Evolutionary conservation across 805 yeast genomes (phyloP).

Genomic region (Kodamaea jinghongensis): DNA sequence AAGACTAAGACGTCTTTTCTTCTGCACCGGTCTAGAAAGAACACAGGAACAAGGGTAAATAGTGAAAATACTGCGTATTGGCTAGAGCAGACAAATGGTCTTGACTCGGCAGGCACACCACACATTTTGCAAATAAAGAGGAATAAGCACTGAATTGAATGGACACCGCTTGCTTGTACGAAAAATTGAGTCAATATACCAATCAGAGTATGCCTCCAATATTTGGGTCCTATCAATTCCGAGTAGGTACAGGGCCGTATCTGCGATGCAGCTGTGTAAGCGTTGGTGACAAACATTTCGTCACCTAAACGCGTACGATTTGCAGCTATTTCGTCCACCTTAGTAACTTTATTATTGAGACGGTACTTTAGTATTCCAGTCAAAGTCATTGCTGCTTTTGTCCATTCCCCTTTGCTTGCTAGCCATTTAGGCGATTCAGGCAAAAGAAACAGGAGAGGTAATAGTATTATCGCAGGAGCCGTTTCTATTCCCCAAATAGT

Average conservation of each 20-base stretch:
- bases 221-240: slow-evolving; percentile 31
- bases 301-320: slow-evolving; percentile 11
- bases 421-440: slow-evolving; percentile 36
- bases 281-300: slow-evolving; percentile 23
- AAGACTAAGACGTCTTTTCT: slow-evolving; percentile 46
- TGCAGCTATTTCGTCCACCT: neutral
- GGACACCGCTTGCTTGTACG: slow-evolving; percentile 46
- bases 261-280: slow-evolving; percentile 20
- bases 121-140: slow-evolving; percentile 47
- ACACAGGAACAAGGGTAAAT: slow-evolving; percentile 44
- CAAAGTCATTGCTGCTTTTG: slow-evolving; percentile 9
- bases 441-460: slow-evolving; percentile 18
- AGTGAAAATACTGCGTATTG: slow-evolving; percentile 38
- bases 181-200: slow-evolving; percentile 41
- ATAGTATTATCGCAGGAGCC: slow-evolving; percentile 19
- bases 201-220: slow-evolving; percentile 32
- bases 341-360: neutral
- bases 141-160: slow-evolving; percentile 43
- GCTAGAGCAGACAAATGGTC: slow-evolving; percentile 31
- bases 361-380: slow-evolving; percentile 3
- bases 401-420: slow-evolving; percentile 7
- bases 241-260: slow-evolving; percentile 21
- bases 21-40: slow-evolving; percentile 41
- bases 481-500: slow-evolving; percentile 17
- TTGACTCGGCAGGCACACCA: slow-evolving; percentile 37